Conservation (phyloP, 805 yeast genomes). For the Maudiozyma bulderi region DNA sequence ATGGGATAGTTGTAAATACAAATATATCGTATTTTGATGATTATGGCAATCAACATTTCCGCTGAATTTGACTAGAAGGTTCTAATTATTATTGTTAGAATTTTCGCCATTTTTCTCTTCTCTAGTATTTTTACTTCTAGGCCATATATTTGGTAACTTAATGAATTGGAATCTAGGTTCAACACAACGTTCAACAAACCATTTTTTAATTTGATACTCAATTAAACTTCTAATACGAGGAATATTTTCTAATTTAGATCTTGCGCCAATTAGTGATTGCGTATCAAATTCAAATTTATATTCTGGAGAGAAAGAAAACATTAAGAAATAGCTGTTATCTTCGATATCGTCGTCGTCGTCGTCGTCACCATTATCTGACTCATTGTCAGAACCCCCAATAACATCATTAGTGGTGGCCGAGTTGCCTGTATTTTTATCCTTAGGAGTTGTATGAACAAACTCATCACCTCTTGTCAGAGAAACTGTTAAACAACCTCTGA, state of each 20-base stretch:
- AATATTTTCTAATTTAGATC: conserved; percentile 84
- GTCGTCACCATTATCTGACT: not conserved
- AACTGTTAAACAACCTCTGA: conserved; percentile 81
- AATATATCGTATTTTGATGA: conserved; percentile 8
- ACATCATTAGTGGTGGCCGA: not conserved
- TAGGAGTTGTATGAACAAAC: conserved; percentile 15
- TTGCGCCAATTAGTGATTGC: conserved; percentile 83
- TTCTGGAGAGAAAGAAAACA: conserved; percentile 87
- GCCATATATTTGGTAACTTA: conserved; percentile 82
- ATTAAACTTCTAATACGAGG: conserved; percentile 83
- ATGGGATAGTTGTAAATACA: conserved; percentile 9
- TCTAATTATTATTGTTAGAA: not conserved
- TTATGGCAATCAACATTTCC: conserved; percentile 8
- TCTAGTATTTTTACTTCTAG: conserved; percentile 49
- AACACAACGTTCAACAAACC: conserved; percentile 90
- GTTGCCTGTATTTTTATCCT: conserved; percentile 4
- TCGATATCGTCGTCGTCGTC: conserved; percentile 8
- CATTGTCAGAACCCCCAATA: no score
- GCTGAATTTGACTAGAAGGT: not conserved
- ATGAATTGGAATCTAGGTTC: conserved; percentile 89
- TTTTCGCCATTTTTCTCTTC: conserved; percentile 22
- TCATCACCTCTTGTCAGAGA: conserved; percentile 41
- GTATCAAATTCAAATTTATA: conserved; percentile 81
- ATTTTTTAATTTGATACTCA: conserved; percentile 69
- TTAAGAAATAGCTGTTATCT: conserved; percentile 54